Base-by-base conservation (phyloP, 2,329 filamentous ascomycete species). In the Venturiaceae sp. region DNA sequence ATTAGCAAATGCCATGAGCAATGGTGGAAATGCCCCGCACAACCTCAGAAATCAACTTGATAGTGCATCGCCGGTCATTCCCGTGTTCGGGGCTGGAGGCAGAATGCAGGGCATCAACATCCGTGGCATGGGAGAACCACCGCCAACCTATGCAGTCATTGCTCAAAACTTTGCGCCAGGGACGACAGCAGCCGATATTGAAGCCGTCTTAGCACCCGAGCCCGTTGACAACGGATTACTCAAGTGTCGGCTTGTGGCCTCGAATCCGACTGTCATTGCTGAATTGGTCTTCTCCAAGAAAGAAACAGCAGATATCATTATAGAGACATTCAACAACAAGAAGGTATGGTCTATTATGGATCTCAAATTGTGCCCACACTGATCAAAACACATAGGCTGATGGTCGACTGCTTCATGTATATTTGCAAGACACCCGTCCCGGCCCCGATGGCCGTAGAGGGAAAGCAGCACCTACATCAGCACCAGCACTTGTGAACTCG, bases 131-230 rank as follows among this genome's bases (percentile, higher is more conserved):
- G 76, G 74, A 13, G 85, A 85, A 0, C 86, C 87, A 0, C 5
- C 41, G 8, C 28, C 44, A 16, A 87, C 87, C 1, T 89, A 82
- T 65, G 80, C 82, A 19, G 81, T 94, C 26, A 81, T 90, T 68
- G 88, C 86, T 2, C 86, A 88, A 71, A 94, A 94, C 75, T 90
- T 94, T 68, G 89, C 88, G 13, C 83, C 83, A 1, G 89, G 89
- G 37, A 94, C 89, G 0, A 91, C 89, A 6, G 86, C 86, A 1
- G 87, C 86, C 32, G 89, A 94, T 67, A 90, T 94, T 60, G 87
- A 91, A 75, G 88, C 85, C 65, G 89, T 89, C 59, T 85, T 94
- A 83, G 81, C 80, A n/a, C 83, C 84, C 33, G 77, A 85, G 61
- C 26, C 34, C 13, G 32, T 28, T 5, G 46, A 21, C 19, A 39